A percentile compares a stretch with the other conserved stretches of the same genome.
These are phyloP conservation scores for Rhodotorula sp. DNA, from an alignment of 1,284 basidiomycete species.

Conservation along the genomic window DNA sequence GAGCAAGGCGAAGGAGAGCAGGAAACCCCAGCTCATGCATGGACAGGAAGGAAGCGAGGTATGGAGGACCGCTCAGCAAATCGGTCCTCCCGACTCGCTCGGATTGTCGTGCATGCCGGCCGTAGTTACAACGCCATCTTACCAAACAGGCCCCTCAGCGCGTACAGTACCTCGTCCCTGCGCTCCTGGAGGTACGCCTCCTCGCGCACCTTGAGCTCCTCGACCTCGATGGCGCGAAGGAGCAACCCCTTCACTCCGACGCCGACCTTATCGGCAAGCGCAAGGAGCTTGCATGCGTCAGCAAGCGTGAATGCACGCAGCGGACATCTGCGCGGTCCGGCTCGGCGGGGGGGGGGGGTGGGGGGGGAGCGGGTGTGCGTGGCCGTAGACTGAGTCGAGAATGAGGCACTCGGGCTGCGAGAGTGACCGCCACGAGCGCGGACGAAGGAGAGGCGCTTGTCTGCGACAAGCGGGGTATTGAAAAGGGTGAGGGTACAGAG, in stretches of 20 bases:
- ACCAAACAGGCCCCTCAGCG: conserved; percentile 2
- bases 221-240: background rate
- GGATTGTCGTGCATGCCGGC: too few relatives aligned
- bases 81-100: too few relatives aligned
- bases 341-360: too few relatives aligned
- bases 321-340: background rate
- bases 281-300: conserved; percentile 9
- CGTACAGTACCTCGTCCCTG: background rate
- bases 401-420: background rate
- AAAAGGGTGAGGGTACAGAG: background rate
- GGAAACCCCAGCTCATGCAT: too few relatives aligned
- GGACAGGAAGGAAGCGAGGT: too few relatives aligned
- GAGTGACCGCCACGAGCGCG: too few relatives aligned
- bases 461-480: background rate
- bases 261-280: background rate
- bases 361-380: background rate
- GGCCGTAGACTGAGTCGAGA: background rate
- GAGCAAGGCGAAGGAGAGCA: too few relatives aligned
- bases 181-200: conserved; percentile 1
- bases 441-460: background rate
- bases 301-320: background rate
- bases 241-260: background rate
- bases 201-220: background rate
- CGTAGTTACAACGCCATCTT: background rate
- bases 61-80: too few relatives aligned